Percentiles rank a stretch among this genome's conserved stretches.
phyloP scores from a whole-genome alignment of 2,329 filamentous ascomycete species.

The Didymella keratinophila region DNA sequence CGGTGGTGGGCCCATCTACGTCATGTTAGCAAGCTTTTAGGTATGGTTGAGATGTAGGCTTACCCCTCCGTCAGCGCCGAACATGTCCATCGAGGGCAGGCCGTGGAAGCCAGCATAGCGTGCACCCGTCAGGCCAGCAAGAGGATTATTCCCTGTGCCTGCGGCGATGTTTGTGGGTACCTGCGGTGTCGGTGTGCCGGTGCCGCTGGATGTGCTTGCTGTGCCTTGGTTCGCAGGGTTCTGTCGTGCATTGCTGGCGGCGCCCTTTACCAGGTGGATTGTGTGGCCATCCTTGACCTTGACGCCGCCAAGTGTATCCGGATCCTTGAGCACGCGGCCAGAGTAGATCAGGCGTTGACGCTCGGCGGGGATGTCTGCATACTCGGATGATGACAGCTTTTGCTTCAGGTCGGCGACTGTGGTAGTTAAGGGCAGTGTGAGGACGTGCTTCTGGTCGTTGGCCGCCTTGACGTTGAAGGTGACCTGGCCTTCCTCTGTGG shows the following conservation, averaged over 20 bases:
- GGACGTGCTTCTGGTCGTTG: slow-evolving; percentile 81
- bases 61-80: slow-evolving; percentile 93
- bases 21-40: slow-evolving; percentile 28
- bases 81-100: slow-evolving; percentile 84
- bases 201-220: slow-evolving; percentile 42
- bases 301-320: slow-evolving; percentile 82
- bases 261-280: slow-evolving; percentile 95
- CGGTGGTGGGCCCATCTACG: slow-evolving; percentile 89
- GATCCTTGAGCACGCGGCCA: slow-evolving; percentile 94
- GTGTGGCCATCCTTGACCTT: slow-evolving; percentile 98
- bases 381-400: slow-evolving; percentile 81
- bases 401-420: slow-evolving; percentile 87
- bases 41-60: slow-evolving; percentile 53
- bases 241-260: slow-evolving; percentile 79
- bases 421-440: slow-evolving; percentile 80
- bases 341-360: slow-evolving; percentile 97
- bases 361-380: slow-evolving; percentile 85
- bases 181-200: slow-evolving; percentile 63
- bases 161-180: slow-evolving; percentile 81
- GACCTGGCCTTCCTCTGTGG: slow-evolving; percentile 74
- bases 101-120: slow-evolving; percentile 92
- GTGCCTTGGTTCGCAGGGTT: slow-evolving; percentile 61
- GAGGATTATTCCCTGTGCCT: slow-evolving; percentile 80
- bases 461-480: slow-evolving; percentile 99
- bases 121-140: slow-evolving; percentile 90